Evolutionary conservation across 73 alveolate species (phyloP), one percentile per base, ranked within the genome.

Genomic region (Paramecium bursaria): DNA sequence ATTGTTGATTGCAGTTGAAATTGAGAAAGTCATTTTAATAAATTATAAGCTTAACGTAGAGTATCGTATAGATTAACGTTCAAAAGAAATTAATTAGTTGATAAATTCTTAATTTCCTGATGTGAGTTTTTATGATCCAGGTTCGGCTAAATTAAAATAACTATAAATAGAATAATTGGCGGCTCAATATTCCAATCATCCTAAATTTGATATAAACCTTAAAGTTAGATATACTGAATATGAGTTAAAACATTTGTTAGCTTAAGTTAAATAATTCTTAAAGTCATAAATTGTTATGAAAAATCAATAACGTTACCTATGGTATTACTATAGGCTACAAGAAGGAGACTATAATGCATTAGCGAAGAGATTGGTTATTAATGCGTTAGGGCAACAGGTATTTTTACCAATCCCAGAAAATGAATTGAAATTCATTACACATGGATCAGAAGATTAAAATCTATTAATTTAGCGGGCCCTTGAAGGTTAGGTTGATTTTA

Each of bases 281-380:
- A 60, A 60, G 35, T 15, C 14, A 31, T 33, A 60, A 60, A 60
- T 60, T 13, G 21, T 30, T n/a, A 31, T 60, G 35, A 60, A 60
- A 31, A 44, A 60, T 33, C 29, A 31, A 53, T 13, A 15, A 15
- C 30, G 15, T 14, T 60, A 60, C 31, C 29, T 60, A 26, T 60
- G 79, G 79, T 50, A 60, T 60, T 3, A 31, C 11, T 60, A 60
- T 14, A 0, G 35, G 5, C 17, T 60, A 31, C 4, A 13, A 33
- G 35, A 60, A 33, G 79, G 79, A 4, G 79, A 60, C 19, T 60
- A 60, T 33, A 60, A 60, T 60, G 15, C 4, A 26, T 60, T 60
- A 33, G 4, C 30, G 4, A 53, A 60, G 35, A 60, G 21, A 6
- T 31, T 60, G 4, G 30, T 60, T 31, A 33, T 4, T 30, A 35